Evolutionary conservation across 768 basidiomycete genomes (phyloP), one percentile per base, ranked within the genome.

Genomic region (Inosperma sp.): DNA sequence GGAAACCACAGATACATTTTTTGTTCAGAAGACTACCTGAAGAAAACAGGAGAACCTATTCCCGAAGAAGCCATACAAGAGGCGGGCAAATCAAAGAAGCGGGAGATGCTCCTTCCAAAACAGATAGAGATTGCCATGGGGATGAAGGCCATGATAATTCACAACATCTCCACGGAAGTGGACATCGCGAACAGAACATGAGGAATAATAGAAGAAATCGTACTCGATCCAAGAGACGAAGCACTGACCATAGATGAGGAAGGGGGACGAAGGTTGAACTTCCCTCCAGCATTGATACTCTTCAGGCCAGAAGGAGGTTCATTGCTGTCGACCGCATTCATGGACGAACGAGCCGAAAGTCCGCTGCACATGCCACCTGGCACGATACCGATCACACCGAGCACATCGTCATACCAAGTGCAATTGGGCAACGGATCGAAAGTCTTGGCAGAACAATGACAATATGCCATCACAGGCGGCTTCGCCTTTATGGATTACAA

Each of bases 401-500:
- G n/a, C n/a, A n/a, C 65, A 1, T 26, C 53, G 26, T 22, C 31
- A 10, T 10, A 37, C 12, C 0, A 57, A 63, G 34, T 19, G 21
- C 0, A 55, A 59, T 5, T 35, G 9, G n/a, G 16, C 36, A 5
- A 8, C 22, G 37, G n/a, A 40, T 4, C 22, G 35, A 17, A 21
- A 21, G 14, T 42, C 46, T 36, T 39, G 34, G 14, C 59, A 48
- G 0, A 56, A 69, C 0, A 52, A 10, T 4, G 43, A 2, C 71
- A 74, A 49, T 56, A 64, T 10, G 56, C 70, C 0, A 44, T 76
- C 1, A 70, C 65, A 0, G 48, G 59, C 0, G 71, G 59, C n/a
- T 74, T 72, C 44, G 68, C 70, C 0, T 74, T 75, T 54, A 74
- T 70, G 0, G 72, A 75, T 52, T 74, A 71, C 55, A 62, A 66